phyloP scores from a whole-genome alignment of 2,329 filamentous ascomycete species.

The Pleurostoma richardsiae region DNA sequence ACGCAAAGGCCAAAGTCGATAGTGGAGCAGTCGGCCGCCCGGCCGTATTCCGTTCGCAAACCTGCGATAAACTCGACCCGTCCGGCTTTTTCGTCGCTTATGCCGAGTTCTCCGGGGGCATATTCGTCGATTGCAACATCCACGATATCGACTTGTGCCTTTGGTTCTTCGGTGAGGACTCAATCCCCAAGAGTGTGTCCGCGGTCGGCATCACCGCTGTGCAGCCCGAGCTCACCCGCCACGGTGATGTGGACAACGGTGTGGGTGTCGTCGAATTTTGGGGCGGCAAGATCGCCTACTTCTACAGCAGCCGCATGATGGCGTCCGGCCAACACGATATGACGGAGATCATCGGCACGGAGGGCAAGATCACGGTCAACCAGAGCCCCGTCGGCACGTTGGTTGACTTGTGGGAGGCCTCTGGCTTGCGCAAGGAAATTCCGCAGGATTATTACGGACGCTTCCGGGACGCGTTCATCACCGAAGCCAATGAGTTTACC shows the following conservation, averaged over 20 bases:
- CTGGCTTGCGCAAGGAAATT: no score
- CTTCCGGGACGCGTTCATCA: slow-evolving; percentile 6
- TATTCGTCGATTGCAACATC: slow-evolving; percentile 67
- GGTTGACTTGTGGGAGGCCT: no score
- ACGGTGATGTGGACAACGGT: slow-evolving; percentile 58
- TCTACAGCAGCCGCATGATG: slow-evolving; percentile 63
- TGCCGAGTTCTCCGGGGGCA: slow-evolving; percentile 59
- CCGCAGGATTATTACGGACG: slow-evolving; percentile 3
- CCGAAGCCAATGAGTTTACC: slow-evolving; percentile 9
- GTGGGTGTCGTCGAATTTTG: slow-evolving; percentile 63
- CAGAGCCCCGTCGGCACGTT: slow-evolving; percentile 35
- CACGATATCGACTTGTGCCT: slow-evolving; percentile 65
- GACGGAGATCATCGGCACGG: slow-evolving; percentile 63
- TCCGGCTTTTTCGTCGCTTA: slow-evolving; percentile 65
- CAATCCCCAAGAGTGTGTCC: slow-evolving; percentile 47
- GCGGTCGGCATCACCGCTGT: slow-evolving; percentile 55
- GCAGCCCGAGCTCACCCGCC: slow-evolving; percentile 49
- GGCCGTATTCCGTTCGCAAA: slow-evolving; percentile 58
- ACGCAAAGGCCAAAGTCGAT: slow-evolving; percentile 48
- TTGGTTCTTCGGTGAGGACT: slow-evolving; percentile 57
- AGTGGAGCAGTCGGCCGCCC: slow-evolving; percentile 53
- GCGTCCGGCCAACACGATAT: slow-evolving; percentile 62
- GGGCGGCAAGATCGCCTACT: slow-evolving; percentile 57
- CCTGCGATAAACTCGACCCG: slow-evolving; percentile 61
- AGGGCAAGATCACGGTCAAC: slow-evolving; percentile 59